Evolutionary conservation across 768 basidiomycete genomes (phyloP), one percentile per base, ranked within the genome.

Genomic region (Infundibulicybe gibba): DNA sequence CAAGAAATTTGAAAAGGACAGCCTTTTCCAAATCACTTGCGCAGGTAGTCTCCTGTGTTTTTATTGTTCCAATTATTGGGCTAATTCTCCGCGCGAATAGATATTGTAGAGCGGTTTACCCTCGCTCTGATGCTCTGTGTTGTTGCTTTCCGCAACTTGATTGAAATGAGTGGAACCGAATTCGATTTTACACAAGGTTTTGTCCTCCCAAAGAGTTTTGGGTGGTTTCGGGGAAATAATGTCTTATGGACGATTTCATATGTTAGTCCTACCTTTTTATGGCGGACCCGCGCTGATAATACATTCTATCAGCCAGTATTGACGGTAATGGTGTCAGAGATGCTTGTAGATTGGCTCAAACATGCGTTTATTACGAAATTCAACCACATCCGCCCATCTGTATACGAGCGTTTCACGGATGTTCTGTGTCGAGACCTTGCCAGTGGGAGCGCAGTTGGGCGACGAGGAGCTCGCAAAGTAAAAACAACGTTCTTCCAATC

Each of bases 361-460:
- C 97, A 99, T 59, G 95, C 94, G 9, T 99, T 98, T 68, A 98
- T 99, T 57, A 95, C 94, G 43, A 99, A 99, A 65, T 98, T 98
- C 72, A 99, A 99, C 56, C 95, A 98, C 58, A 94, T 99, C 40
- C 83, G 94, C 0, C 92, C 94, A 0, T 88, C 87, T 0, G 92
- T 97, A 2, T 99, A 98, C 55, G 93, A 93, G 52, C 80, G 95
- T 13, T 99, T 92, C 62, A 90, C 86, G 2, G 97, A 99, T 56
- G 92, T 99, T 1, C 76, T 99, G 1, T 98, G 94, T 59, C 86
- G 89, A 33, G 97, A 99, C 62, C 76, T 99, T 13, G 78, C 94
- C 5, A 86, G 86, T 51, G 87, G 81, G 42, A 87, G 84, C 51
- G 80, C 83, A 34, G 74, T 86, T 15, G 82, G 85, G 3, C 72